Percentiles rank a stretch among this genome's conserved stretches.
phyloP scores from a whole-genome alignment of 148 eudicot genomes.

The Camellia granthamiana region DNA sequence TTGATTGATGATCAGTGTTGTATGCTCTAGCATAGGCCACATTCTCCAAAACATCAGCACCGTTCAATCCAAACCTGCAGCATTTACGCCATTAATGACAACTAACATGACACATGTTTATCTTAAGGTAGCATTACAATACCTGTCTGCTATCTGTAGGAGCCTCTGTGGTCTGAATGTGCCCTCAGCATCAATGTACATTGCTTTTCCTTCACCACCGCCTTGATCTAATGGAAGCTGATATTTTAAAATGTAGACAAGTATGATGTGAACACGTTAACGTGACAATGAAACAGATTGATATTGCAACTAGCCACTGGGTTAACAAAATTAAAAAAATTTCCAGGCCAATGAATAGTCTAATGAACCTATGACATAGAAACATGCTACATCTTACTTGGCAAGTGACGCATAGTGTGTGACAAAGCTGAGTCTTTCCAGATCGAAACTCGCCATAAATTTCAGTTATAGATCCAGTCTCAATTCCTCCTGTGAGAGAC shows the following conservation, averaged over 20 bases:
- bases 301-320: not conserved
- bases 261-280: not conserved
- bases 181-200: constrained; percentile 99
- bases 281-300: constrained; percentile 5
- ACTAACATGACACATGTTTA: not conserved
- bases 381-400: constrained; percentile 48
- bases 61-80: constrained; percentile 88
- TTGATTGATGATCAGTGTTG: constrained; percentile 96
- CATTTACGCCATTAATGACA: constrained; percentile 7
- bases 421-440: constrained; percentile 98
- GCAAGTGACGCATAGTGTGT: constrained; percentile 93
- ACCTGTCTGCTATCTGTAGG: constrained; percentile 96
- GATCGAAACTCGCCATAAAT: constrained; percentile 94
- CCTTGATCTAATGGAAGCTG: constrained; percentile 98
- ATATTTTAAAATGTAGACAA: constrained; percentile 7
- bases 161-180: constrained; percentile 97
- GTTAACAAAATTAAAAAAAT: not conserved
- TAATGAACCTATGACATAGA: not conserved
- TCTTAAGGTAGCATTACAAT: constrained; percentile 18
- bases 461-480: constrained; percentile 95
- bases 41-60: constrained; percentile 90
- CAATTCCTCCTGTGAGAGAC: constrained; percentile 70
- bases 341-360: constrained; percentile 6
- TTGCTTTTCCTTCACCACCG: constrained; percentile 99
- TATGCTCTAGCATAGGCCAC: constrained; percentile 98